Evolutionary conservation across 1,139 yeast genomes (phyloP).

Genomic region (Tardiomyces blankii): DNA sequence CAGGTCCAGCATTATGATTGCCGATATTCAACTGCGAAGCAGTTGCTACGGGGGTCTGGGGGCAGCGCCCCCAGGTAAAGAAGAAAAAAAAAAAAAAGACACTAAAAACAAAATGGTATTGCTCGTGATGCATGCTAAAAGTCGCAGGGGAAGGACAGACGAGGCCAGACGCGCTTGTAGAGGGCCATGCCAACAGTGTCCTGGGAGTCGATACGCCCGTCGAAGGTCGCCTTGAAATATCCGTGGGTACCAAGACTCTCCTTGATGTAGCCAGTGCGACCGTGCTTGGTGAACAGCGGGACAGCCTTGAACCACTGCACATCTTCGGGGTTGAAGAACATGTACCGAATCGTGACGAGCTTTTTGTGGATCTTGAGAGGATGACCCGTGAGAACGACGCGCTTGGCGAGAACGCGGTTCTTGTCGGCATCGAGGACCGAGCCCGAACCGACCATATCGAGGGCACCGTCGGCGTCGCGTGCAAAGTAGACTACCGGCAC

Average conservation of each 20-base stretch:
- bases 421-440: conserved; percentile 81
- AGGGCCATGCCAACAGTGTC: conserved; percentile 92
- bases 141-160: conserved; percentile 4
- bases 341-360: conserved; percentile 86
- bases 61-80: too few species aligned
- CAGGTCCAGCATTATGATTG: too few species aligned
- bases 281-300: conserved; percentile 85
- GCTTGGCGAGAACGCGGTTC: conserved; percentile 73
- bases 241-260: conserved; percentile 98
- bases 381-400: conserved; percentile 85
- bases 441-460: conserved; percentile 81
- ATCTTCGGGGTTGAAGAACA: conserved; percentile 92
- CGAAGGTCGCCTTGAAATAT: conserved; percentile 91
- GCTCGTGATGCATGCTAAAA: background rate
- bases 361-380: conserved; percentile 92
- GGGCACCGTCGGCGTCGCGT: conserved; percentile 39
- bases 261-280: conserved; percentile 87
- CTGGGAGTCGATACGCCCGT: conserved; percentile 81
- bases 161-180: conserved; percentile 90
- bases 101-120: background rate
- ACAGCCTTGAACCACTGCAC: conserved; percentile 84
- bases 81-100: too few species aligned
- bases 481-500: conserved; percentile 30
- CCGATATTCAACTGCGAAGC: too few species aligned
- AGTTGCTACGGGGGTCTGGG: too few species aligned